phyloP scores from a whole-genome alignment of 192 early-diverging fungal genomes.

The Phlyctochytrium arcticum region DNA sequence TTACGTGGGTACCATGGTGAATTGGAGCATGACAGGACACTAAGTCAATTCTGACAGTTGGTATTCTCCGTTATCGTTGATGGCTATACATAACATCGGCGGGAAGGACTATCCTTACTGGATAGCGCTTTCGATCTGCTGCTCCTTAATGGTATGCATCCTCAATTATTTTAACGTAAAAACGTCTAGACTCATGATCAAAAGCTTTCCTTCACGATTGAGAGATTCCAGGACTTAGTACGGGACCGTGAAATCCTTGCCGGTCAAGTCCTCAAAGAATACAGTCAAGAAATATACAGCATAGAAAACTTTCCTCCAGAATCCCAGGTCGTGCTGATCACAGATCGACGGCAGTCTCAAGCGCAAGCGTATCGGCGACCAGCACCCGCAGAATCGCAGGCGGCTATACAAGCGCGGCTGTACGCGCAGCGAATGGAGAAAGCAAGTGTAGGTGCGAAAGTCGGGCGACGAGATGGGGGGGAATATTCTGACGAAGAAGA shows the following conservation, averaged over 20 bases:
- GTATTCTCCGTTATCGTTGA: slow-evolving; percentile 14
- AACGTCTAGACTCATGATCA: too few relatives aligned
- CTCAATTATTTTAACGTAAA: not conserved
- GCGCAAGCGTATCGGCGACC: too few relatives aligned
- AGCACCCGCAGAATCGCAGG: too few relatives aligned
- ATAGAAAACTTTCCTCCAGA: slow-evolving; percentile 10
- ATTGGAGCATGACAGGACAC: too few relatives aligned
- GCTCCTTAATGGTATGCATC: slow-evolving; percentile 1
- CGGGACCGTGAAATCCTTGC: slow-evolving; percentile 13
- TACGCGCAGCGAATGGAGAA: too few relatives aligned
- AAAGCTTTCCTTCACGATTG: slow-evolving; percentile 8
- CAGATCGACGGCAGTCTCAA: too few relatives aligned
- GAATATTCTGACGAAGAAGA: too few relatives aligned
- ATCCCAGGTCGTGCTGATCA: slow-evolving; percentile 3
- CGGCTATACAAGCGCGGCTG: too few relatives aligned
- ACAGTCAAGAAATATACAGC: slow-evolving; percentile 10
- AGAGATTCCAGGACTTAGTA: not conserved
- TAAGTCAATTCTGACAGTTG: slow-evolving; percentile 3
- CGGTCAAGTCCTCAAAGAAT: slow-evolving; percentile 20
- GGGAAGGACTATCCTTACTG: not conserved
- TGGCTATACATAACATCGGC: slow-evolving; percentile 4
- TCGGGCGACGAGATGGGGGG: too few relatives aligned
- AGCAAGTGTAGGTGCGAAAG: too few relatives aligned
- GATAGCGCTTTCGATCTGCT: not conserved
- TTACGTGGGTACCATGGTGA: too few relatives aligned